Percentiles rank a stretch among this genome's conserved stretches.
Conservation (phyloP, 2,329 filamentous ascomycete species). For the Neophaeococcomyces aloes region DNA sequence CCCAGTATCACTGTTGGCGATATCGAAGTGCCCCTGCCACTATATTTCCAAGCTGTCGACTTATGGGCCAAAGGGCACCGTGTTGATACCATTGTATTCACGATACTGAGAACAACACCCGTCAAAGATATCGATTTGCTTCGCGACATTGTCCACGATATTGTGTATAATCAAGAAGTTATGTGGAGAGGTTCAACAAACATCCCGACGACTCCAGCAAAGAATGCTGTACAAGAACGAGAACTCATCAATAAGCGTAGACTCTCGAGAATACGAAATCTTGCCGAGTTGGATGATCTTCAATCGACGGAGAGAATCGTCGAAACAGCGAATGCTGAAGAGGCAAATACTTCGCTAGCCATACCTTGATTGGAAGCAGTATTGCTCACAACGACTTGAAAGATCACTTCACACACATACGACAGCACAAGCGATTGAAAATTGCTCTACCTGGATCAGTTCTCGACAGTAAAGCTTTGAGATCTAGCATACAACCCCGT, state of each 20-base stretch:
- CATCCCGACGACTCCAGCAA: neutral
- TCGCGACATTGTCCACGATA: slow-evolving; percentile 1
- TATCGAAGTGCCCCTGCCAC: neutral
- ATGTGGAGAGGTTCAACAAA: neutral
- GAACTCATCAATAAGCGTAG: neutral
- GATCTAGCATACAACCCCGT: too few species aligned
- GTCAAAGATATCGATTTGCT: neutral
- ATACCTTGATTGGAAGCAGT: too few species aligned
- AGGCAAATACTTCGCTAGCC: too few species aligned
- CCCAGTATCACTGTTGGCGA: slow-evolving; percentile 1
- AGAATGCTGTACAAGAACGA: neutral
- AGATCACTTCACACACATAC: too few species aligned
- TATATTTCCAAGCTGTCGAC: slow-evolving; percentile 5
- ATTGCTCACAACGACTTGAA: too few species aligned
- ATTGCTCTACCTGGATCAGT: too few species aligned
- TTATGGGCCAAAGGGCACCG: neutral
- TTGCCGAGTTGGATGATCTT: too few species aligned
- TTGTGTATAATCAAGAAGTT: slow-evolving; percentile 2
- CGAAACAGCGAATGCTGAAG: too few species aligned
- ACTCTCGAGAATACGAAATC: too few species aligned
- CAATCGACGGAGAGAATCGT: too few species aligned
- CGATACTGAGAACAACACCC: neutral
- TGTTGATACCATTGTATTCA: neutral
- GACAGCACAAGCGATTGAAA: too few species aligned
- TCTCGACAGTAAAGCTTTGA: too few species aligned